phyloP scores from a whole-genome alignment of 1,284 basidiomycete genomes.

The Singerocomus rubriflavus region DNA sequence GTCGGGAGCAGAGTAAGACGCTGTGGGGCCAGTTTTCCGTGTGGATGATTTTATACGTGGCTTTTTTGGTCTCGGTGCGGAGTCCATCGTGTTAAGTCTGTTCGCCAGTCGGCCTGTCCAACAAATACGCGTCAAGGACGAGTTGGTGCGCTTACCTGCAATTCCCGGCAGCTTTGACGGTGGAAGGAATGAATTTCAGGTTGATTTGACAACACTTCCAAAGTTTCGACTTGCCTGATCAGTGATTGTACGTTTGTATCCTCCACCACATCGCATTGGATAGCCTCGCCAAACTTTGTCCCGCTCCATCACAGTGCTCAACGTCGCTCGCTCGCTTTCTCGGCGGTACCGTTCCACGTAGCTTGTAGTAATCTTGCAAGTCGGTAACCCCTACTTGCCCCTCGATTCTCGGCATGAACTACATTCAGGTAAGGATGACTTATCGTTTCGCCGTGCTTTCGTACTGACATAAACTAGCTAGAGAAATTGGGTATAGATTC shows the following conservation, averaged over 20 bases:
- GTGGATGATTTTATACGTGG: conserved; percentile 49
- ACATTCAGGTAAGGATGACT: conserved; percentile 28
- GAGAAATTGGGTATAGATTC: conserved; percentile 31
- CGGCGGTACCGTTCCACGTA: conserved; percentile 6
- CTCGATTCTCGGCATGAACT: conserved; percentile 26
- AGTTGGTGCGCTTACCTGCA: conserved; percentile 4
- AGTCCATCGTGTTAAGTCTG: conserved; percentile 34
- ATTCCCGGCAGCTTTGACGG: too few relatives aligned
- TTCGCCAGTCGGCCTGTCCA: neutral
- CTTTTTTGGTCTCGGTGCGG: conserved; percentile 49
- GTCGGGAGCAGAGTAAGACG: conserved; percentile 8
- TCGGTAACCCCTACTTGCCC: neutral
- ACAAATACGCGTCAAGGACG: neutral
- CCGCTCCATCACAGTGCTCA: neutral
- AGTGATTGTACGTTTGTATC: conserved; percentile 7
- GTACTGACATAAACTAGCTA: conserved; percentile 24
- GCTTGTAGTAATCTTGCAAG: conserved; percentile 3
- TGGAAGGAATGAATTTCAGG: neutral
- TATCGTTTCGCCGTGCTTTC: neutral
- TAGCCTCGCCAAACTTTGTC: neutral
- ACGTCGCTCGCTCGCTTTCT: neutral
- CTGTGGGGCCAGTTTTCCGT: conserved; percentile 40
- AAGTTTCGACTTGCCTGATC: conserved; percentile 17
- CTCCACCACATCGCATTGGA: neutral
- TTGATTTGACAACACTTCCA: neutral